Percentiles rank a stretch among this genome's conserved stretches.
Conservation (phyloP, 768 basidiomycete species). For the Serendipita vermifera region DNA sequence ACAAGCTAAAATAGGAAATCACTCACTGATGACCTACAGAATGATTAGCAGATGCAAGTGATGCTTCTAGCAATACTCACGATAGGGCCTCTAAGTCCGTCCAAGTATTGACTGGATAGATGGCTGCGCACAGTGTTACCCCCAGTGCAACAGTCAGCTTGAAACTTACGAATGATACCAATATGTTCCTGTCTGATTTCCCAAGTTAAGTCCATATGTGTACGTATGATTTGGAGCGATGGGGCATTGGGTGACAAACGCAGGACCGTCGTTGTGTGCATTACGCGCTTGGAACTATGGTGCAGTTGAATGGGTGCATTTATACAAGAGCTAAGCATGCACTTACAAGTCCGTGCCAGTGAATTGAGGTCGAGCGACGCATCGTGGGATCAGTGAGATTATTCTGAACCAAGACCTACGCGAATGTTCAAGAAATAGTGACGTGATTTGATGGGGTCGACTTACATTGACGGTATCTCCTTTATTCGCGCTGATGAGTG, state of each 20-base stretch:
- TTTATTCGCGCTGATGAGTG: conserved; percentile 34
- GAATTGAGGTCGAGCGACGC: conserved; percentile 5
- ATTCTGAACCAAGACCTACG: conserved; percentile 7
- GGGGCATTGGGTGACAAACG: conserved; percentile 32
- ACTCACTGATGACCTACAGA: neutral
- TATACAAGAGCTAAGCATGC: no score
- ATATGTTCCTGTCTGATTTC: conserved; percentile 9
- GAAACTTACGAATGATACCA: conserved; percentile 12
- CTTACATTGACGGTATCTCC: conserved; percentile 12
- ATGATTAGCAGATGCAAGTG: neutral
- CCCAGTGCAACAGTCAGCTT: neutral
- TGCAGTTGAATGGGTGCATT: no score
- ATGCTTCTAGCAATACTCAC: neutral
- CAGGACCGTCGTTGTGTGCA: conserved; percentile 2
- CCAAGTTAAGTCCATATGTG: neutral
- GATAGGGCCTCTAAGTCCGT: neutral
- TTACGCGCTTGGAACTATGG: conserved; percentile 5
- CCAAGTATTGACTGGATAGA: conserved; percentile 4
- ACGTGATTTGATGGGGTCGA: conserved; percentile 15
- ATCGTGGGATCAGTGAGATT: conserved; percentile 3
- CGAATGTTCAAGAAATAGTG: no score
- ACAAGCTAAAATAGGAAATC: conserved; percentile 30
- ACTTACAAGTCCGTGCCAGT: conserved; percentile 10
- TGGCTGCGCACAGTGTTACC: neutral
- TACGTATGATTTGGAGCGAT: conserved; percentile 19